A percentile compares a stretch with the other conserved stretches of the same genome.
phyloP scores from a whole-genome alignment of 352 stramenopile species.

The Phytophthora sojae region DNA sequence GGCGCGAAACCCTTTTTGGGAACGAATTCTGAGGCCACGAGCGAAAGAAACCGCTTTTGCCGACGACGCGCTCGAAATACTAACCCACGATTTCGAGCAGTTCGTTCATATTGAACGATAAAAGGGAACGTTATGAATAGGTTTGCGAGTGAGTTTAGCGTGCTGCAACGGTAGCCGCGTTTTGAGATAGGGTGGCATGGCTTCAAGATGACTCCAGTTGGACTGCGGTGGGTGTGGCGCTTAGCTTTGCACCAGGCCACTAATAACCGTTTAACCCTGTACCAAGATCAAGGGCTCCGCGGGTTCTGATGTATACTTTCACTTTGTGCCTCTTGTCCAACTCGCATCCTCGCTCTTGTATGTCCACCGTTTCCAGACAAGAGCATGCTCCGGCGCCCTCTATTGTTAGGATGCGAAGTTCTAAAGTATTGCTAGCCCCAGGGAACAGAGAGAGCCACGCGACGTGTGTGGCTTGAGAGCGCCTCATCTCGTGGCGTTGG shows the following conservation, averaged over 20 bases:
- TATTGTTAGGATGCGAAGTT: constrained; percentile 14
- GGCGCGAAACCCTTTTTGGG: background rate
- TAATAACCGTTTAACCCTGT: background rate
- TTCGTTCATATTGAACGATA: background rate
- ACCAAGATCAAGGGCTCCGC: background rate
- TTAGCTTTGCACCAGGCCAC: background rate
- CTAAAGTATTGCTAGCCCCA: constrained; percentile 5
- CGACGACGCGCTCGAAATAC: constrained; percentile 20
- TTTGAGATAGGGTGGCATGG: background rate
- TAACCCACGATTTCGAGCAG: constrained; percentile 3
- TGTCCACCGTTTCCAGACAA: background rate
- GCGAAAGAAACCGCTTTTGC: background rate
- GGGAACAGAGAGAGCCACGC: constrained; percentile 6
- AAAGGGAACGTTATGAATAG: constrained; percentile 11
- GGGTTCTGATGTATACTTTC: background rate
- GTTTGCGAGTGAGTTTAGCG: constrained; percentile 10
- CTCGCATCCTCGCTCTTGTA: background rate
- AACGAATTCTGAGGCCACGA: background rate
- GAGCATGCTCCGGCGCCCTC: background rate
- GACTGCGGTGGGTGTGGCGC: background rate
- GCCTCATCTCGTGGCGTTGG: background rate
- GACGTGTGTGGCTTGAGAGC: background rate
- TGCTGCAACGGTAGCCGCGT: background rate
- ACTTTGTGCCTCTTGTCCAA: background rate
- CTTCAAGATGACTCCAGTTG: background rate